Evolutionary conservation across 805 yeast species (phyloP), one percentile per base, ranked within the genome.

Genomic region (Scheffersomyces lignosus): DNA sequence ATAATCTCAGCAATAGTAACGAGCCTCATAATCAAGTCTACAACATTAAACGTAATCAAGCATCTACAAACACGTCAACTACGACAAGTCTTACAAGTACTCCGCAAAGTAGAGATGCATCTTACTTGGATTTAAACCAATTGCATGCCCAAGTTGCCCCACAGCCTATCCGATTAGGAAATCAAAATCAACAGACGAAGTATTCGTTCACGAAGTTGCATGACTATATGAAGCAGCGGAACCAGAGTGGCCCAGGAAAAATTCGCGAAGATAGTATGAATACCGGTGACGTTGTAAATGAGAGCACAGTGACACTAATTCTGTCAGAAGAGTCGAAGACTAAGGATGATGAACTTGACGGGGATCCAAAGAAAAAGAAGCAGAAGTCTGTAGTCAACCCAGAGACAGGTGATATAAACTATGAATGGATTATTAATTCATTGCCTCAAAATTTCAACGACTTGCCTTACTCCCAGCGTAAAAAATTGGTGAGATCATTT

Each of bases 381-480:
- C 54, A 48, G 37, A 60, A 60, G 37, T 40, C 56, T 7, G 40
- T 38, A 4, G 34, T 44, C 5, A 37, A 48, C 28, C 50, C 56
- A n/a, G 48, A 36, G 4, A 44, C 52, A 7, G 66, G 60, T 6
- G 63, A 49, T 9, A 43, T 65, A n/a, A 61, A 60, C 31, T 78
- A 71, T 49, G 70, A 68, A 40, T 38, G 49, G 27, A 58, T 70
- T 12, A 49, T 75, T 9, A 64, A 70, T 26, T 64, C 62, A 16
- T 51, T 79, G 15, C 86, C 86, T 0, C 56, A 66, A 1, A 71
- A 78, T 48, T 81, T 79, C 49, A 62, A 68, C 38, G 74, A 71
- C 16, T 59, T 78, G 41, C 84, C 85, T 0, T 80, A 80, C 50
- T 77, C 84, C 1, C 82, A 77, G 47, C 61, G 87, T 36, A 74